These are phyloP conservation scores for Xylaria nigripes DNA, from an alignment of 495 filamentous ascomycete genomes.

Conservation along the genomic window DNA sequence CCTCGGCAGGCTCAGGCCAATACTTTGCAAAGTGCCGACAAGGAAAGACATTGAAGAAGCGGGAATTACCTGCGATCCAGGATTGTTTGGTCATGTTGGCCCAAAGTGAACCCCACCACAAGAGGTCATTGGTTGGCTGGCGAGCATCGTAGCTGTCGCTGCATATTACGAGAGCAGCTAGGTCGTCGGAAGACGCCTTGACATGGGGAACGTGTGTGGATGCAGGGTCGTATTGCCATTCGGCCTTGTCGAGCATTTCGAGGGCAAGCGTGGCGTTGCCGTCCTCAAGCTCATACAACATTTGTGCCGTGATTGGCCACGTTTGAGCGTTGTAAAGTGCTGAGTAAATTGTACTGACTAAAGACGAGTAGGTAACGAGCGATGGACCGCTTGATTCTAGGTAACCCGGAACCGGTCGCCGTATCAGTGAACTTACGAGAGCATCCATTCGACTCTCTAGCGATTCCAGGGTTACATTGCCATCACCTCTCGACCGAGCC, in stretches of 20 bases:
- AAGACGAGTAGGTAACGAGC: slow-evolving; percentile 35
- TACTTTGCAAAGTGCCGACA: slow-evolving; percentile 35
- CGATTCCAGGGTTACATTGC: slow-evolving; percentile 24
- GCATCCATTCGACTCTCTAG: slow-evolving; percentile 31
- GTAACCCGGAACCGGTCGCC: slow-evolving; percentile 30
- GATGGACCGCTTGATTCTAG: slow-evolving; percentile 29
- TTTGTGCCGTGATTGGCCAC: slow-evolving; percentile 34
- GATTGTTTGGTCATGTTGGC: slow-evolving; percentile 33
- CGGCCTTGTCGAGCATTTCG: slow-evolving; percentile 23
- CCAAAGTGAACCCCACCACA: slow-evolving; percentile 39
- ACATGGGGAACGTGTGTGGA: slow-evolving; percentile 20
- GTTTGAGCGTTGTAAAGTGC: slow-evolving; percentile 33
- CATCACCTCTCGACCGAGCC: slow-evolving; percentile 23
- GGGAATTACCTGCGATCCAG: slow-evolving; percentile 39
- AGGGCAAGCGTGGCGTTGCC: slow-evolving; percentile 36
- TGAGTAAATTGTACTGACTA: slow-evolving; percentile 31
- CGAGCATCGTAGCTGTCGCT: slow-evolving; percentile 35
- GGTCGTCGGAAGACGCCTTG: slow-evolving; percentile 26
- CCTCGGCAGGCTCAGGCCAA: slow-evolving; percentile 37
- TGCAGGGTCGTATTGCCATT: slow-evolving; percentile 34
- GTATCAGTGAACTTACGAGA: slow-evolving; percentile 27
- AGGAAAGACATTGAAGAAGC: slow-evolving; percentile 35
- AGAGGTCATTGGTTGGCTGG: slow-evolving; percentile 29
- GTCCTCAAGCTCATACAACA: slow-evolving; percentile 34
- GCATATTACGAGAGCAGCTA: slow-evolving; percentile 35